Percentiles rank a stretch among this genome's conserved stretches.
Conservation (phyloP, 148 eudicot genomes). For the Cornus kousa region DNA sequence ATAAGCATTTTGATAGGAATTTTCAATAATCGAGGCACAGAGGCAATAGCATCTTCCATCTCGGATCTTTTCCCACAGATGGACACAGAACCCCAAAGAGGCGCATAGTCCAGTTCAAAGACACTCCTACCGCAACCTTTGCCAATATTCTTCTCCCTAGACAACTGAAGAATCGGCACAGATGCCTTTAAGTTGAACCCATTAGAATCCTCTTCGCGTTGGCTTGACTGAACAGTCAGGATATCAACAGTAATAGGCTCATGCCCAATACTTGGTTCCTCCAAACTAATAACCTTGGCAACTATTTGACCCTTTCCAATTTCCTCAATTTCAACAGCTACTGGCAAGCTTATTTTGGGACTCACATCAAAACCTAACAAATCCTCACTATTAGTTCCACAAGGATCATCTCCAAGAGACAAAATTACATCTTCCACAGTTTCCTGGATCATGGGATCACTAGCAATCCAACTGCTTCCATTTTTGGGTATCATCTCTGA, state of each 20-base stretch:
- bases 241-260: constrained; percentile 29
- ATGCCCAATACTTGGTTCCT: constrained; percentile 26
- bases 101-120: constrained; percentile 44
- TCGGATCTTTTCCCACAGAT: constrained; percentile 60
- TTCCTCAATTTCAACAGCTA: constrained; percentile 50
- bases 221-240: constrained; percentile 25
- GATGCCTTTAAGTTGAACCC: constrained; percentile 33
- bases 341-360: constrained; percentile 30
- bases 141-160: constrained; percentile 32
- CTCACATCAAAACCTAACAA: constrained; percentile 28
- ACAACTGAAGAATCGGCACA: constrained; percentile 26
- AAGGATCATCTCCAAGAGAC: constrained; percentile 23
- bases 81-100: constrained; percentile 61
- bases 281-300: constrained; percentile 44
- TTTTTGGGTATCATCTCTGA: constrained; percentile 6
- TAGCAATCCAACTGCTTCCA: constrained; percentile 17
- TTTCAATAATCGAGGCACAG: constrained; percentile 50
- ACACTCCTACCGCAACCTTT: constrained; percentile 36
- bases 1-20: constrained; percentile 56
- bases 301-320: constrained; percentile 41
- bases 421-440: constrained; percentile 30
- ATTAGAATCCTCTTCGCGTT: constrained; percentile 26
- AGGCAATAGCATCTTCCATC: constrained; percentile 64
- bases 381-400: constrained; percentile 29
- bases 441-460: constrained; percentile 26